Evolutionary conservation across 768 basidiomycete species (phyloP), one percentile per base, ranked within the genome.

Genomic region (Cubamyces sp.): DNA sequence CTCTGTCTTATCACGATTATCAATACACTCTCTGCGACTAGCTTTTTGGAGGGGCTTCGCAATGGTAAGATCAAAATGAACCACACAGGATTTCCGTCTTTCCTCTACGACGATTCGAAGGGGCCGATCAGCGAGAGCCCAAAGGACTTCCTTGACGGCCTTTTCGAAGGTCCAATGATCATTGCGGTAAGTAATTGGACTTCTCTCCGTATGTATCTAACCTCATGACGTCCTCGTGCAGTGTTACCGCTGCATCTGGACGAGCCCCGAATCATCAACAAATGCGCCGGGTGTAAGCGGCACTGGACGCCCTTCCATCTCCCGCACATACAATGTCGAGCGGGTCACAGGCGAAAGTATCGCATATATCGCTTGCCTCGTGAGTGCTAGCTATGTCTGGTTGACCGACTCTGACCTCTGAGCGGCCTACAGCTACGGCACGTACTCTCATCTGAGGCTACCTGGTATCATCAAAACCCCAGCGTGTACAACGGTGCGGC

Each of bases 241-340:
- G 53, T 40, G 19, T 41, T 54, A 54, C 41, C 39, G 53, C 5
- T 23, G 40, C 23, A 42, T 54, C 23, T 54, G 53, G 53, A 54
- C 53, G 16, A 54, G 53, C 53, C 53, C 53, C 11, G 53, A 42
- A 15, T 54, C 53, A 4, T 19, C 53, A n/a, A 23, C 19, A 19
- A 41, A 16, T 23, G 40, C 21, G 40, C 40, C 53, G 15, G 53
- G 53, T 15, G 26, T 42, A 25, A 41, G 23, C 34, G 34, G 34
- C 9, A 34, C 34, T 34, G 9, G 9, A 34, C 11, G 34, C 9
- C 34, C 34, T 34, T 34, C 9, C 34, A 11, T 34, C 34, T 34
- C 9, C 34, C 34, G 9, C 34, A 34, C 9, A 6, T 34, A 34
- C 34, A 34, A 11, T 9, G 9, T 34, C 11, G 34, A 34, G 11